phyloP scores from a whole-genome alignment of 2,329 filamentous ascomycete species.

The Sarocladium kiliense region DNA sequence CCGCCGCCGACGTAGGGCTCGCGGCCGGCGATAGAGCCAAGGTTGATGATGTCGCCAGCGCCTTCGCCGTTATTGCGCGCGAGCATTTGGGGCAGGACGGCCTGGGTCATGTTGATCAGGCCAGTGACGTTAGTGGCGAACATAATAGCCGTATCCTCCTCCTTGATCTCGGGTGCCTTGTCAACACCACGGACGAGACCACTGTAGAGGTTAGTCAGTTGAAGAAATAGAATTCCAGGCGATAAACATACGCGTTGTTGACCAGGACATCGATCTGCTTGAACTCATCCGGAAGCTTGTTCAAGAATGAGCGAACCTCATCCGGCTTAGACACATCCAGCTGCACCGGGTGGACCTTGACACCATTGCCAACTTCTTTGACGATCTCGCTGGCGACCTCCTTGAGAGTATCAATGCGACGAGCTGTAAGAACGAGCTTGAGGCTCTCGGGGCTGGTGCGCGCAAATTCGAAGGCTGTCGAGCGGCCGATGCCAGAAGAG shows the following conservation, averaged over 20 bases:
- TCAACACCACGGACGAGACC: slow-evolving; percentile 87
- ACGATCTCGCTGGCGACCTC: slow-evolving; percentile 72
- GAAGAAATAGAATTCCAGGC: background rate
- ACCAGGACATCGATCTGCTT: slow-evolving; percentile 82
- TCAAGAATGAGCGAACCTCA: slow-evolving; percentile 69
- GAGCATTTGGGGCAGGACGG: slow-evolving; percentile 77
- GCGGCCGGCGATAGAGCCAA: slow-evolving; percentile 83
- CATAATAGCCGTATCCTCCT: slow-evolving; percentile 82
- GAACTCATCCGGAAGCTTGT: slow-evolving; percentile 72
- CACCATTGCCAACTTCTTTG: slow-evolving; percentile 72
- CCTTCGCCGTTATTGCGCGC: slow-evolving; percentile 64
- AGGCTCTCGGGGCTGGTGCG: slow-evolving; percentile 74
- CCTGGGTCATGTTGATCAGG: slow-evolving; percentile 95
- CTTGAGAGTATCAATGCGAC: slow-evolving; percentile 73
- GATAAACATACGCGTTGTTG: slow-evolving; percentile 78
- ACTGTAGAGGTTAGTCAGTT: too few relatives aligned
- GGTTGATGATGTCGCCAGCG: slow-evolving; percentile 87
- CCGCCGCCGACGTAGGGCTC: slow-evolving; percentile 80
- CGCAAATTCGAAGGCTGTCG: slow-evolving; percentile 86
- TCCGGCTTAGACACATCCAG: slow-evolving; percentile 80
- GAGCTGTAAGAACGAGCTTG: slow-evolving; percentile 83
- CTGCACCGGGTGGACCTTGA: slow-evolving; percentile 76
- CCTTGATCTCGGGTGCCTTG: slow-evolving; percentile 76
- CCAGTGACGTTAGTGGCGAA: slow-evolving; percentile 91
- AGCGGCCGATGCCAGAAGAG: slow-evolving; percentile 85